Evolutionary conservation across 2,329 filamentous ascomycete species (phyloP).

Genomic region (Aspergillaceae sp.): DNA sequence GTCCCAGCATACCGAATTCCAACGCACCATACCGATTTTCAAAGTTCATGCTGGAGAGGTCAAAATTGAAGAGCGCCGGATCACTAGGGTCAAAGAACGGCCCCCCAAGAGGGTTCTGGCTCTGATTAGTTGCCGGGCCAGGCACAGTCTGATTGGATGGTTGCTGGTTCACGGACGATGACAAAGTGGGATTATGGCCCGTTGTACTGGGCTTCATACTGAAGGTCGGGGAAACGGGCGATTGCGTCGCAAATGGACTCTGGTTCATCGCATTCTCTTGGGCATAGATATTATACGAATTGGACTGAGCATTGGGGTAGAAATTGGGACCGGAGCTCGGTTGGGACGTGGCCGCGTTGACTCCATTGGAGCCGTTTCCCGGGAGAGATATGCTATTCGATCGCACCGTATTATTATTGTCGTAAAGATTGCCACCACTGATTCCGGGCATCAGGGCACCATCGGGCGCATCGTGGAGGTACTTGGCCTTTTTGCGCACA

Average conservation of each 20-base stretch:
- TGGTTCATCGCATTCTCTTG: slow-evolving; percentile 39
- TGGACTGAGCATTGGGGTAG: slow-evolving; percentile 28
- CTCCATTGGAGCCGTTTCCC: slow-evolving; percentile 22
- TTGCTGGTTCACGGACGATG: slow-evolving; percentile 40
- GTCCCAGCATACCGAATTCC: slow-evolving; percentile 91
- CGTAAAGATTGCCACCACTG: slow-evolving; percentile 53
- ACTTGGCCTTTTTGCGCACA: slow-evolving; percentile 97
- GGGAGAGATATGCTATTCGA: slow-evolving; percentile 24
- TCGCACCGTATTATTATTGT: slow-evolving; percentile 18
- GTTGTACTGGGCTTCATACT: slow-evolving; percentile 40
- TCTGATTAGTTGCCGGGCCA: slow-evolving; percentile 29
- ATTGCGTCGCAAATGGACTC: slow-evolving; percentile 53
- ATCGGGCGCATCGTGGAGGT: slow-evolving; percentile 89
- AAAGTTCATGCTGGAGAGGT: slow-evolving; percentile 88
- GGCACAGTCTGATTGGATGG: slow-evolving; percentile 41
- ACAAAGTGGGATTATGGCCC: slow-evolving; percentile 26
- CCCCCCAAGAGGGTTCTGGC: slow-evolving; percentile 41
- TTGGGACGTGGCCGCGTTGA: slow-evolving; percentile 17
- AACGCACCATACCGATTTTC: slow-evolving; percentile 92
- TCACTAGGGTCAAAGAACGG: slow-evolving; percentile 82
- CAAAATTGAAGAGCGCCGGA: slow-evolving; percentile 88
- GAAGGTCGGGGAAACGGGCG: slow-evolving; percentile 67
- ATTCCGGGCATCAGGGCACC: slow-evolving; percentile 83
- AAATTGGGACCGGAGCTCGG: slow-evolving; percentile 22
- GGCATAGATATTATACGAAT: slow-evolving; percentile 37